Conservation (phyloP, 257 asterid genomes). For the Marsdenia floribunda region DNA sequence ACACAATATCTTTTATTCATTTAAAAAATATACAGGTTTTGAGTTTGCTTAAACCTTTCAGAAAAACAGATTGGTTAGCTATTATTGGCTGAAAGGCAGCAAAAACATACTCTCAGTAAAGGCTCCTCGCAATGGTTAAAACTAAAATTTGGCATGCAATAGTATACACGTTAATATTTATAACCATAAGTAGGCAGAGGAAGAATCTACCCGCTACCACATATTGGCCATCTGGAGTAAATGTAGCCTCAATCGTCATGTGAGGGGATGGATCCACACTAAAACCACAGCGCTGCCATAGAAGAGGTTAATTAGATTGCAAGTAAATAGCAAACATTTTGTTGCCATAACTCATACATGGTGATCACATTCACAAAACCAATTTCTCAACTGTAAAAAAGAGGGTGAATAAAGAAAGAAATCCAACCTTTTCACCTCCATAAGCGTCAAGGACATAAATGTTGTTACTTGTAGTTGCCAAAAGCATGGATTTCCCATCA, state of each 20-base stretch:
- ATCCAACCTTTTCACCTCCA: constrained; percentile 81
- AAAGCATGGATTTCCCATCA: constrained; percentile 92
- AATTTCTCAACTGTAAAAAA: background rate
- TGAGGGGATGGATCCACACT: constrained; percentile 67
- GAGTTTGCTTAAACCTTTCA: background rate
- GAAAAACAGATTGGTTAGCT: background rate
- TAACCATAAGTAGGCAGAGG: background rate
- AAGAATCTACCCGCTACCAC: constrained; percentile 63
- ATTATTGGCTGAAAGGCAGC: background rate
- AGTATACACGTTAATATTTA: background rate
- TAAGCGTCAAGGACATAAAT: constrained; percentile 90
- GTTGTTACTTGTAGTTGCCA: constrained; percentile 78
- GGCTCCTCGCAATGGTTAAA: background rate
- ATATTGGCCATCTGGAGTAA: constrained; percentile 95
- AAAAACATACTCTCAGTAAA: background rate
- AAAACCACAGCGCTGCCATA: constrained; percentile 72
- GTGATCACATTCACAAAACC: background rate
- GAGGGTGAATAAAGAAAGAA: constrained; percentile 12
- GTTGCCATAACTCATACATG: background rate
- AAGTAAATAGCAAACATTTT: background rate
- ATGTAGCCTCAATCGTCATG: constrained; percentile 73
- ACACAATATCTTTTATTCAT: background rate
- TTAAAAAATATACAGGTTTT: background rate
- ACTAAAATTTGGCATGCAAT: background rate
- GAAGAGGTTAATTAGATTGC: background rate